phyloP scores from a whole-genome alignment of 169 alveolate genomes.

The Eimeria necatrix region DNA sequence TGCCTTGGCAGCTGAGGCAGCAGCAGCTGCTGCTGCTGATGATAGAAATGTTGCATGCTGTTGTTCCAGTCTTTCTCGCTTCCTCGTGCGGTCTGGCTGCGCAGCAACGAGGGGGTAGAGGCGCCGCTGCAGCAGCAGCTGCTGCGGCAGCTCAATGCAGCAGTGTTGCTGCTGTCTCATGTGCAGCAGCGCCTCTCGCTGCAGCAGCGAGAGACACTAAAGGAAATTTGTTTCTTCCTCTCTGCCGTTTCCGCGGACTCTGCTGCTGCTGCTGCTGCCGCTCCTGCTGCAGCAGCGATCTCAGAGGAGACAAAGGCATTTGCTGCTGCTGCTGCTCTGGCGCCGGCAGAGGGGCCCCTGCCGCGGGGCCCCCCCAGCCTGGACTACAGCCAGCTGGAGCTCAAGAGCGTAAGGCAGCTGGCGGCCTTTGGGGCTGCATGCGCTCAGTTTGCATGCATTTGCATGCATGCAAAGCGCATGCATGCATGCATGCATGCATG shows the following conservation, averaged over 20 bases:
- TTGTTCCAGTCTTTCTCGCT: neutral
- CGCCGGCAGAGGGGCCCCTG: constrained; percentile 15
- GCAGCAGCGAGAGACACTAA: constrained; percentile 6
- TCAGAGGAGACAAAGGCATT: neutral
- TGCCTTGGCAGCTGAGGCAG: constrained; percentile 1
- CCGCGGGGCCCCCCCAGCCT: neutral
- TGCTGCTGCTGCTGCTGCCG: neutral
- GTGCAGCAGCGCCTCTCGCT: constrained; percentile 37
- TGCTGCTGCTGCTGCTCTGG: constrained; percentile 16
- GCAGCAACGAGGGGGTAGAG: neutral
- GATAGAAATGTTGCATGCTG: neutral
- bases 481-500: constrained; percentile 35
- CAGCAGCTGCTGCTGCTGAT: neutral
- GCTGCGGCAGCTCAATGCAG: neutral
- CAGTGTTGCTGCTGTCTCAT: constrained; percentile 14
- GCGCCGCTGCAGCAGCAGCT: constrained; percentile 38
- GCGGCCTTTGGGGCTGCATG: neutral
- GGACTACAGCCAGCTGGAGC: constrained; percentile 15
- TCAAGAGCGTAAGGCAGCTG: neutral
- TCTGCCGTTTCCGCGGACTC: neutral
- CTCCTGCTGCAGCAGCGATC: neutral
- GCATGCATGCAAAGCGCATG: neutral
- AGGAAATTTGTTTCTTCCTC: neutral
- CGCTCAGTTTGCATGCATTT: neutral
- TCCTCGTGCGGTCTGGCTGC: neutral